Conservation (phyloP, 192 early-diverging fungal genomes). For the Dissophora ornata region DNA sequence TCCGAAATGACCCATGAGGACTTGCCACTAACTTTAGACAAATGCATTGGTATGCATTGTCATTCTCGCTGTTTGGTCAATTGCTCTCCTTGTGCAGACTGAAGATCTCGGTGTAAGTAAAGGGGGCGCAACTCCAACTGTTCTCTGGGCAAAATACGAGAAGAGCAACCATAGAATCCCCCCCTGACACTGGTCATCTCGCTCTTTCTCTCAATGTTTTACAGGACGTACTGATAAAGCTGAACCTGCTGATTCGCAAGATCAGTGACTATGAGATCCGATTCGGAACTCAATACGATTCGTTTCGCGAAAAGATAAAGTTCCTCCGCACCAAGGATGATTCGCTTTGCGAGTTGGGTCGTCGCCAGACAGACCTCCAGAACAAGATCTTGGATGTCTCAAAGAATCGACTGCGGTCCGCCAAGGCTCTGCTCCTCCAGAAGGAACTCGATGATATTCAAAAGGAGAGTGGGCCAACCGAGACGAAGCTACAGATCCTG, state of each 20-base stretch:
- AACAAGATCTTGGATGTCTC: conserved; percentile 43
- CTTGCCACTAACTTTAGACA: too few species aligned
- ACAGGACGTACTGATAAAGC: conserved; percentile 47
- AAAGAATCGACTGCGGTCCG: conserved; percentile 32
- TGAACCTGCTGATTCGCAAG: conserved; percentile 52
- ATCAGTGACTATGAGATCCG: conserved; percentile 53
- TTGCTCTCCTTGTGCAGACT: too few species aligned
- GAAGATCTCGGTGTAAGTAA: conserved; percentile 44
- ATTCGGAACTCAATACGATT: conserved; percentile 48
- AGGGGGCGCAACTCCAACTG: neutral
- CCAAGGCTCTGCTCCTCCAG: conserved; percentile 33
- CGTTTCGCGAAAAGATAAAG: conserved; percentile 53
- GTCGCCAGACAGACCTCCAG: conserved; percentile 42
- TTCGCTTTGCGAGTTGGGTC: conserved; percentile 53
- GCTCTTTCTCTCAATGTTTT: too few species aligned
- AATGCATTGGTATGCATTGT: too few species aligned
- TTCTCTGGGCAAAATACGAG: neutral
- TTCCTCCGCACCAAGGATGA: conserved; percentile 54
- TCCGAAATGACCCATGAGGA: too few species aligned
- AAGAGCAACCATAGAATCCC: neutral
- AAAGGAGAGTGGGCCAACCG: conserved; percentile 33
- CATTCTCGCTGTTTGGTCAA: too few species aligned
- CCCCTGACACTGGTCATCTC: too few species aligned
- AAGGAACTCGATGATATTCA: conserved; percentile 44
- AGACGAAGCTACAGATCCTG: conserved; percentile 32